Conservation (phyloP, 2,329 filamentous ascomycete genomes). For the Cladosporium sp. region DNA sequence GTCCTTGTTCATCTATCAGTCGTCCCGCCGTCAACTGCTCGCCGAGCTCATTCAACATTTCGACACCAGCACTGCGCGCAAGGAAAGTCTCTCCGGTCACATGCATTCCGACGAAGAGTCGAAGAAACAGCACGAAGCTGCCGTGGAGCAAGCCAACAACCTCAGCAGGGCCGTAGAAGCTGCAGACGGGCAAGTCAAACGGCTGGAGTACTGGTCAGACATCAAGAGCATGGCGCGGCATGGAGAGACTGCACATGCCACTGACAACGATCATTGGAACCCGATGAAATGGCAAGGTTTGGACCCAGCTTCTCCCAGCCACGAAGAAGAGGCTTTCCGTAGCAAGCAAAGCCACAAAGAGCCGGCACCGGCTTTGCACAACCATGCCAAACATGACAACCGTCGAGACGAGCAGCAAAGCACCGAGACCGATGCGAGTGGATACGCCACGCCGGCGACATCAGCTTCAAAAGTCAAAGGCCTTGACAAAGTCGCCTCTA, state of each 20-base stretch:
- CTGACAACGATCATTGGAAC: constrained; percentile 16
- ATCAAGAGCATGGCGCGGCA: constrained; percentile 43
- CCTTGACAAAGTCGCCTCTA: neutral
- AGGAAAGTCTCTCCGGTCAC: constrained; percentile 46
- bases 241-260: constrained; percentile 3
- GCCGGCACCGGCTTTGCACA: constrained; percentile 21
- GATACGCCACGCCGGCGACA: constrained; percentile 13
- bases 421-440: constrained; percentile 11
- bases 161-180: constrained; percentile 73
- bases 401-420: constrained; percentile 14
- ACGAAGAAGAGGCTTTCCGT: constrained; percentile 21
- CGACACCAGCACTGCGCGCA: constrained; percentile 54
- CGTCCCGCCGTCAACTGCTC: constrained; percentile 76
- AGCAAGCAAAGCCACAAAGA: constrained; percentile 25
- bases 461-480: constrained; percentile 6
- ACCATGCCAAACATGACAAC: constrained; percentile 21
- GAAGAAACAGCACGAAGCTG: constrained; percentile 41
- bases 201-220: constrained; percentile 85
- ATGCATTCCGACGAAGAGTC: constrained; percentile 43
- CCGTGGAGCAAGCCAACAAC: constrained; percentile 58
- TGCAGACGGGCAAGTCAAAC: constrained; percentile 77
- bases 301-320: constrained; percentile 12
- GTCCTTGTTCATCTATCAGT: constrained; percentile 84
- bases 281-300: constrained; percentile 19
- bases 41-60: constrained; percentile 64